Evolutionary conservation across 352 stramenopile species (phyloP).

Genomic region (Phytopythium helicoides): DNA sequence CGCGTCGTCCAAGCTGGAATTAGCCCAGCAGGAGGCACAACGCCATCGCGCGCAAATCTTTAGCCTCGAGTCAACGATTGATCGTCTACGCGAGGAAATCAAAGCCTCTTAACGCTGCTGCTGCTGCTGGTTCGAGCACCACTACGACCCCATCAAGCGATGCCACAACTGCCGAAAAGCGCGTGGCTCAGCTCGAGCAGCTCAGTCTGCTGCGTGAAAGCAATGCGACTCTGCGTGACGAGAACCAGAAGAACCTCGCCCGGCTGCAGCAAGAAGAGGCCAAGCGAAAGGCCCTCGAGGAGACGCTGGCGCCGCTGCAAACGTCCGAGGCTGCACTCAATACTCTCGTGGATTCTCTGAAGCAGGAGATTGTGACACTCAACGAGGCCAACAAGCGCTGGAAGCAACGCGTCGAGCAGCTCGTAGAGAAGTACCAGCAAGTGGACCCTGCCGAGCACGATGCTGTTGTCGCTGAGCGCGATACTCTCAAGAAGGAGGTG

Average conservation of each 20-base stretch:
- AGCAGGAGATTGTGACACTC: slow-evolving; percentile 59
- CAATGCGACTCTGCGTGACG: slow-evolving; percentile 73
- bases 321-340: slow-evolving; percentile 41
- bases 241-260: slow-evolving; percentile 56
- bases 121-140: neutral
- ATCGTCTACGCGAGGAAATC: slow-evolving; percentile 58
- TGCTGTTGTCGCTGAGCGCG: slow-evolving; percentile 61
- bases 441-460: slow-evolving; percentile 72
- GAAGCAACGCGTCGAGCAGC: slow-evolving; percentile 77
- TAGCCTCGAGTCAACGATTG: slow-evolving; percentile 54
- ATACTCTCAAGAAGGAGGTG: slow-evolving; percentile 46
- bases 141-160: neutral
- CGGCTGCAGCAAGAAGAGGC: slow-evolving; percentile 54
- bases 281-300: slow-evolving; percentile 43
- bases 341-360: slow-evolving; percentile 50
- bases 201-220: slow-evolving; percentile 76
- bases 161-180: slow-evolving; percentile 24
- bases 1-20: slow-evolving; percentile 60
- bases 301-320: slow-evolving; percentile 48
- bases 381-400: slow-evolving; percentile 68
- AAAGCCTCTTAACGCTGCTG: slow-evolving; percentile 35
- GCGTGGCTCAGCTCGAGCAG: slow-evolving; percentile 64
- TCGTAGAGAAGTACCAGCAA: slow-evolving; percentile 85
- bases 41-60: slow-evolving; percentile 50
- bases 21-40: slow-evolving; percentile 66